Evolutionary conservation across 768 basidiomycete species (phyloP).

Genomic region (Mycena venus): DNA sequence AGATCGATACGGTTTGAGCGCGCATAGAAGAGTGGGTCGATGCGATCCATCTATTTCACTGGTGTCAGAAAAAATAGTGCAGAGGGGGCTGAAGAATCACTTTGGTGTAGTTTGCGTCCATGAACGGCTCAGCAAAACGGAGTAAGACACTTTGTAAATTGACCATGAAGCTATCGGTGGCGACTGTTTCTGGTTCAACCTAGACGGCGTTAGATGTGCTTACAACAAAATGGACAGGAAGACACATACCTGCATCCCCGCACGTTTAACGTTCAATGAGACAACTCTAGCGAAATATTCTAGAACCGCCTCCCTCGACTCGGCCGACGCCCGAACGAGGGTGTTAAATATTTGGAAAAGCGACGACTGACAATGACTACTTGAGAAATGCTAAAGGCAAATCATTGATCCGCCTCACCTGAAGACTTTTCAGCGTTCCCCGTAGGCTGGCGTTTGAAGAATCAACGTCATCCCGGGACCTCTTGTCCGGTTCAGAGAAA

Average conservation of each 20-base stretch:
- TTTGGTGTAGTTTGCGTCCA: conserved; percentile 93
- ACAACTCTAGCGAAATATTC: conserved; percentile 84
- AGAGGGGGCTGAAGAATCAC: conserved; percentile 49
- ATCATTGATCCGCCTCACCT: conserved; percentile 58
- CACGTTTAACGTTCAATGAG: conserved; percentile 83
- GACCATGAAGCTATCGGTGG: conserved; percentile 93
- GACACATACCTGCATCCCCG: conserved; percentile 85
- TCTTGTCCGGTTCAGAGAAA: conserved; percentile 88
- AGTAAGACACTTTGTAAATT: conserved; percentile 89
- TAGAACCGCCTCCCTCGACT: conserved; percentile 85
- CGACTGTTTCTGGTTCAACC: conserved; percentile 89
- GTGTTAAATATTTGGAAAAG: conserved; percentile 92
- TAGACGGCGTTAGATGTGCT: conserved; percentile 40
- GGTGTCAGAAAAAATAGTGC: conserved; percentile 5
- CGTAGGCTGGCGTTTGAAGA: conserved; percentile 88
- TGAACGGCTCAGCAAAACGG: conserved; percentile 93
- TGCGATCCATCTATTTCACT: conserved; percentile 81
- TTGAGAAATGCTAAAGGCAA: neutral
- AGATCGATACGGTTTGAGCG: conserved; percentile 80
- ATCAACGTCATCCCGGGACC: conserved; percentile 80
- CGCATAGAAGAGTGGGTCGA: conserved; percentile 87
- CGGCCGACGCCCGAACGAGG: conserved; percentile 86
- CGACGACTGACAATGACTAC: conserved; percentile 53
- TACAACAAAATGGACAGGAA: neutral
- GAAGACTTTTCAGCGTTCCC: conserved; percentile 87